These are phyloP conservation scores for Cnidoscolus chayamansa DNA, from an alignment of 441 rosid genomes.

Conservation along the genomic window DNA sequence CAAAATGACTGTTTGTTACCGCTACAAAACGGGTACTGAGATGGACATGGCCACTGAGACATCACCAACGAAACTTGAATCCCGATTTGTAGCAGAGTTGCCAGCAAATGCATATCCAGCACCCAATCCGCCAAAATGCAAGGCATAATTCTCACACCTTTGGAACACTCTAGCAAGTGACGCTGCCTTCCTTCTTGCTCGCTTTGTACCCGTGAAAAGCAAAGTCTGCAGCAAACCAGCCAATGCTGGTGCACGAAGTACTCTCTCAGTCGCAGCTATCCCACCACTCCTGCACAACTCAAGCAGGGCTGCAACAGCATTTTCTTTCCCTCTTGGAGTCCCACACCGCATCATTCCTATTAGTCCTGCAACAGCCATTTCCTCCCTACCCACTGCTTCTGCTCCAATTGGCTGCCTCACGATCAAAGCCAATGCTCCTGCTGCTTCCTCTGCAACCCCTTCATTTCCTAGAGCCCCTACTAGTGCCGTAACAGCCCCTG, in stretches of 20 bases:
- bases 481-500: conserved; percentile 66
- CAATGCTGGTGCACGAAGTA: conserved; percentile 74
- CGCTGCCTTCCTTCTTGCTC: conserved; percentile 91
- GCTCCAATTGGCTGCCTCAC: conserved; percentile 79
- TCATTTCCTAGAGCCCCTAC: conserved; percentile 65
- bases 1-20: conserved; percentile 24
- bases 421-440: conserved; percentile 75
- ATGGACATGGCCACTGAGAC: conserved; percentile 66
- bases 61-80: conserved; percentile 49
- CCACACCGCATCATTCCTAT: conserved; percentile 83
- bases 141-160: conserved; percentile 57
- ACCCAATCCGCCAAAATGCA: conserved; percentile 57
- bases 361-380: conserved; percentile 57
- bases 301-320: conserved; percentile 91
- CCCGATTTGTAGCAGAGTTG: conserved; percentile 50
- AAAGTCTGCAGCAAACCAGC: conserved; percentile 69
- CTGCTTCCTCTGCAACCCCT: conserved; percentile 86
- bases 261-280: conserved; percentile 59
- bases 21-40: conserved; percentile 78
- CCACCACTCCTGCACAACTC: conserved; percentile 86
- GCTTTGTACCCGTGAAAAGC: conserved; percentile 79
- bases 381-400: conserved; percentile 69
- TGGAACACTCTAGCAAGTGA: conserved; percentile 88
- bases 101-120: conserved; percentile 61
- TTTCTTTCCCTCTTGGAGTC: conserved; percentile 88